Evolutionary conservation across 176 grass and related monocot species (phyloP), one percentile per base, ranked within the genome.

Genomic region (Phoenix dactylifera): DNA sequence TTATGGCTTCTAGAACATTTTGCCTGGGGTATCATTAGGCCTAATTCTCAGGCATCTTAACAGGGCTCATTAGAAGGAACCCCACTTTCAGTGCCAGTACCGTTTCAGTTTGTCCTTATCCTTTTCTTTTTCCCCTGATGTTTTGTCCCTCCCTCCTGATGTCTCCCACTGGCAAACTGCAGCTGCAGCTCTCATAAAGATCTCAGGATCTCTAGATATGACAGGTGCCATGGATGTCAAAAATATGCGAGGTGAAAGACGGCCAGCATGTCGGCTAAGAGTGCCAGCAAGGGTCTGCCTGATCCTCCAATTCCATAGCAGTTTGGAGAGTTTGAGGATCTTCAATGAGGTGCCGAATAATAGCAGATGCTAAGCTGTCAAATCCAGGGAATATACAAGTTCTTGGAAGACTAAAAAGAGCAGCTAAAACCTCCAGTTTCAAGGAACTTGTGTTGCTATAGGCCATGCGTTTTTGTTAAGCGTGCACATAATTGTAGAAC

Each of bases 111-210:
- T 91, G 50, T 86, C 80, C 58, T 77, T 92, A 50, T 92, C 76
- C 69, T 83, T 92, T 52, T 92, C 88, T 74, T 87, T 92, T 59
- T 92, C 88, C n/a, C 73, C 86, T 92, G 24, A 92, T 66, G 69
- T 66, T n/a, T 83, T 16, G 39, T 74, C 64, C n/a, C 80, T 69
- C 24, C 88, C 83, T 44, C 83, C 88, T 62, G 76, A 83, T 65
- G 73, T 80, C 76, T 87, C 83, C 66, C 87, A 55, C 49, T 86
- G 83, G 74, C 88, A 92, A 62, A 81, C 83, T 50, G 66, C 76
- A 76, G 79, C 78, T 39, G 75, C 83, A 63, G 83, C 88, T 75
- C 62, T 83, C 88, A 92, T 92, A 65, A 92, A 92, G 54, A 87
- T 55, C 4, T 64, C 72, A 61, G 83, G 70, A 78, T 92, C 88